A percentile compares a stretch with the other conserved stretches of the same genome.
phyloP scores from a whole-genome alignment of 371 early-diverging fungal genomes.

The Globomyces sp. region DNA sequence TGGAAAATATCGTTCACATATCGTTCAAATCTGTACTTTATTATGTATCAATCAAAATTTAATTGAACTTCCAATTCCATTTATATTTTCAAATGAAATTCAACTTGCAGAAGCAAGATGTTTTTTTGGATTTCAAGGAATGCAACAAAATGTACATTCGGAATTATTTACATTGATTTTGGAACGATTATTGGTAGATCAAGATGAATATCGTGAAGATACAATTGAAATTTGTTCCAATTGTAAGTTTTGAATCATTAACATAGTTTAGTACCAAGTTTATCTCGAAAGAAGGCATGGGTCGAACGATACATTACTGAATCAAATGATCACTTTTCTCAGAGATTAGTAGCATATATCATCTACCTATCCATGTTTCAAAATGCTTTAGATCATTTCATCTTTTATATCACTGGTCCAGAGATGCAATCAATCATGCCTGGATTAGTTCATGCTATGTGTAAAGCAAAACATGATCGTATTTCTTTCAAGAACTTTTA shows the following conservation, averaged over 20 bases:
- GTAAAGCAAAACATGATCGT: neutral
- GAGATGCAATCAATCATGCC: slow-evolving; percentile 7
- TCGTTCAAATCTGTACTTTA: slow-evolving; percentile 17
- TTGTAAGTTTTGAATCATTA: slow-evolving; percentile 18
- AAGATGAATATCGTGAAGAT: slow-evolving; percentile 23
- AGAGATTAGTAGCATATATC: slow-evolving; percentile 32
- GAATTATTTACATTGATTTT: slow-evolving; percentile 36
- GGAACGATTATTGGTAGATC: slow-evolving; percentile 22
- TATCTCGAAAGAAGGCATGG: slow-evolving; percentile 32
- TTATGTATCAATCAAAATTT: slow-evolving; percentile 3
- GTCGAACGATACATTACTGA: slow-evolving; percentile 35
- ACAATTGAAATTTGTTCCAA: slow-evolving; percentile 18
- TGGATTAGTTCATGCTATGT: slow-evolving; percentile 13
- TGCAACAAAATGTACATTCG: slow-evolving; percentile 45
- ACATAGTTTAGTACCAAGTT: slow-evolving; percentile 26
- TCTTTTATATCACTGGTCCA: slow-evolving; percentile 26
- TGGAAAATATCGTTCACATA: slow-evolving; percentile 10
- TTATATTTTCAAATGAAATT: slow-evolving; percentile 33
- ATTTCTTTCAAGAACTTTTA: slow-evolving; percentile 17
- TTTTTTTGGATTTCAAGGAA: slow-evolving; percentile 47
- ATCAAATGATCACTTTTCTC: slow-evolving; percentile 22
- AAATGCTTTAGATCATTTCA: slow-evolving; percentile 14
- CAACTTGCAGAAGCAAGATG: slow-evolving; percentile 47
- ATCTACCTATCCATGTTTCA: slow-evolving; percentile 25
- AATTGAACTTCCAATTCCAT: slow-evolving; percentile 1